Evolutionary conservation across 768 basidiomycete species (phyloP).

Genomic region (Russula griseocarnosa): DNA sequence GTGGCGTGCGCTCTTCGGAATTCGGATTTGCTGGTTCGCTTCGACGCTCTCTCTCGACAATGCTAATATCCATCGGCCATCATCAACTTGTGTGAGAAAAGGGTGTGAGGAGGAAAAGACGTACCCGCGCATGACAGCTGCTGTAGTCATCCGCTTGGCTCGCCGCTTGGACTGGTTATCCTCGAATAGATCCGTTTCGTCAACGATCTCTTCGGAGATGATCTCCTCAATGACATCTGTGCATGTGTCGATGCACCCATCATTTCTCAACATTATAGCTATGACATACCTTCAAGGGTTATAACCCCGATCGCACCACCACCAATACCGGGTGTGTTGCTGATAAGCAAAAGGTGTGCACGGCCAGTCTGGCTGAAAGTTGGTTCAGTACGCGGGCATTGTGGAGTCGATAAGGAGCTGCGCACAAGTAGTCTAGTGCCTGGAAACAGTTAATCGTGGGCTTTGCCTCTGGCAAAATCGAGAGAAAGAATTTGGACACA

Average conservation of each 20-base stretch:
- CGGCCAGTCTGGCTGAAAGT: slow-evolving; percentile 79
- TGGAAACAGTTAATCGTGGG: slow-evolving; percentile 93
- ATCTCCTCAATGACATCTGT: slow-evolving; percentile 89
- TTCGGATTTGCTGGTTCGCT: slow-evolving; percentile 9
- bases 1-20: slow-evolving; percentile 17
- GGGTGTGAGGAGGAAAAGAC: slow-evolving; percentile 27
- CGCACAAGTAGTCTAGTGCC: slow-evolving; percentile 87
- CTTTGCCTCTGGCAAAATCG: slow-evolving; percentile 83
- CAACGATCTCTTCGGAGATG: slow-evolving; percentile 92
- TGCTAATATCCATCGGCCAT: slow-evolving; percentile 35
- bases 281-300: slow-evolving; percentile 66
- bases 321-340: slow-evolving; percentile 71
- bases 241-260: neutral
- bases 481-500: slow-evolving; percentile 70
- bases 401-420: neutral
- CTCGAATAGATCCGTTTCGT: slow-evolving; percentile 88
- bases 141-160: slow-evolving; percentile 67
- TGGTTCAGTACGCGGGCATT: neutral
- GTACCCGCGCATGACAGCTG: slow-evolving; percentile 76
- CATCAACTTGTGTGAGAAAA: neutral
- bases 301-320: slow-evolving; percentile 90
- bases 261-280: neutral
- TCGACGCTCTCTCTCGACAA: slow-evolving; percentile 50
- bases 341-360: slow-evolving; percentile 85
- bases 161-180: slow-evolving; percentile 78